Percentiles rank a stretch among this genome's conserved stretches.
These are phyloP conservation scores for Sporisorium reilianum DNA, from an alignment of 1,284 basidiomycete genomes.

Conservation along the genomic window DNA sequence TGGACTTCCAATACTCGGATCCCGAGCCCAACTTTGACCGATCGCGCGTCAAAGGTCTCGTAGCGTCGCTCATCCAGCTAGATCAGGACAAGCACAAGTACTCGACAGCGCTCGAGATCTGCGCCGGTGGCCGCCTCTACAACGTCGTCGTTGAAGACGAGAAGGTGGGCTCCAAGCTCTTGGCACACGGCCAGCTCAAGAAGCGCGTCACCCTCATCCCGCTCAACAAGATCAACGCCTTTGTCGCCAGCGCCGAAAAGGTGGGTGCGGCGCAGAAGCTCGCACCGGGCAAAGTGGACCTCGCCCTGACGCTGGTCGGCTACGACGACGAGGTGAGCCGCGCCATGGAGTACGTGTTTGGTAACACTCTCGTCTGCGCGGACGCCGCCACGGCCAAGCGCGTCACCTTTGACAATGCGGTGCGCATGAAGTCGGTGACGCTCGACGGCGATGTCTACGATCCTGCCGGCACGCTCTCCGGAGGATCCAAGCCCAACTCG, in stretches of 20 bases:
- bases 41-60: conserved; percentile 83
- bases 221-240: conserved; percentile 87
- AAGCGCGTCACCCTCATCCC: conserved; percentile 95
- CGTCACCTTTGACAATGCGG: conserved; percentile 85
- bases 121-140: conserved; percentile 90
- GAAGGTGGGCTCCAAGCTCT: conserved; percentile 84
- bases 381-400: conserved; percentile 88
- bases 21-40: conserved; percentile 87
- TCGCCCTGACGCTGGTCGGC: conserved; percentile 87
- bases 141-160: conserved; percentile 87
- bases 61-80: conserved; percentile 79
- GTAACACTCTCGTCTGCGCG: conserved; percentile 89
- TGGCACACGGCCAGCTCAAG: conserved; percentile 84
- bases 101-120: conserved; percentile 91
- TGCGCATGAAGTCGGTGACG: conserved; percentile 86
- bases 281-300: conserved; percentile 82
- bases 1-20: conserved; percentile 86
- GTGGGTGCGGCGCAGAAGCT: conserved; percentile 79
- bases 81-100: conserved; percentile 77
- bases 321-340: conserved; percentile 86
- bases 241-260: conserved; percentile 80
- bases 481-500: conserved; percentile 85
- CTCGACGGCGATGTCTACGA: conserved; percentile 96
- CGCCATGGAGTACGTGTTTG: conserved; percentile 95
- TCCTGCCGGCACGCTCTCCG: conserved; percentile 91